A percentile compares a stretch with the other conserved stretches of the same genome.
Evolutionary conservation across 257 asterid species (phyloP).

Genomic region (Nicotiana obtusifolia): DNA sequence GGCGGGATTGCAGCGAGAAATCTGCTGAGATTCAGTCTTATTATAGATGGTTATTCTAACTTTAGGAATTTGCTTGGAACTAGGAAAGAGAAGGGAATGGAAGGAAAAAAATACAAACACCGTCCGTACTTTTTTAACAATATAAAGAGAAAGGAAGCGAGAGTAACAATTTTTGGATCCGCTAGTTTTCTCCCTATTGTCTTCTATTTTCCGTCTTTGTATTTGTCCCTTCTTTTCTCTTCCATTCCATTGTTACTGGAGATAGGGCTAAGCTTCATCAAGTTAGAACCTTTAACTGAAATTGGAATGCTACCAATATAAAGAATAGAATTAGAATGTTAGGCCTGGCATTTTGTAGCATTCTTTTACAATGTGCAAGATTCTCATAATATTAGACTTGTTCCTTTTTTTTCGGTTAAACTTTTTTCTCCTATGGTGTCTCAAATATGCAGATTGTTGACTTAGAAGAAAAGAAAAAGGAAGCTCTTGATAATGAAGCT

Average conservation of each 20-base stretch:
- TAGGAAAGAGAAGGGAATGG: not conserved
- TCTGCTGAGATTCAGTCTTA: not conserved
- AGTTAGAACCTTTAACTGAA: not conserved
- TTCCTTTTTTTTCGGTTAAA: not conserved
- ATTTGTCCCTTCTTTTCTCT: not conserved
- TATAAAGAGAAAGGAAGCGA: not conserved
- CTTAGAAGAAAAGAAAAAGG: slow-evolving; percentile 45
- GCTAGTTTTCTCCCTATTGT: not conserved
- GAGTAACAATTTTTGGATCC: not conserved
- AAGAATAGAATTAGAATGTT: not conserved
- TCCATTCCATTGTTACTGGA: not conserved
- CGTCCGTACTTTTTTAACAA: not conserved
- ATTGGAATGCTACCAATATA: not conserved
- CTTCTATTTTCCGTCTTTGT: not conserved
- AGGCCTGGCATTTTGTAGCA: not conserved
- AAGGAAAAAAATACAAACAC: not conserved
- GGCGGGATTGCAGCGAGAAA: not conserved
- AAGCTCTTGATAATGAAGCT: slow-evolving; percentile 19
- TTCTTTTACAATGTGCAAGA: not conserved
- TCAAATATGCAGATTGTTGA: slow-evolving; percentile 43
- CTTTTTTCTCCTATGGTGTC: not conserved
- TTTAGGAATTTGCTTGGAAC: not conserved
- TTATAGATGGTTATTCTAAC: not conserved
- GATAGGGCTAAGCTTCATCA: not conserved
- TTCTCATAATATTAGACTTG: not conserved